These are phyloP conservation scores for Oryza meridionalis DNA, from an alignment of 176 grass and related monocot species.

Conservation along the genomic window DNA sequence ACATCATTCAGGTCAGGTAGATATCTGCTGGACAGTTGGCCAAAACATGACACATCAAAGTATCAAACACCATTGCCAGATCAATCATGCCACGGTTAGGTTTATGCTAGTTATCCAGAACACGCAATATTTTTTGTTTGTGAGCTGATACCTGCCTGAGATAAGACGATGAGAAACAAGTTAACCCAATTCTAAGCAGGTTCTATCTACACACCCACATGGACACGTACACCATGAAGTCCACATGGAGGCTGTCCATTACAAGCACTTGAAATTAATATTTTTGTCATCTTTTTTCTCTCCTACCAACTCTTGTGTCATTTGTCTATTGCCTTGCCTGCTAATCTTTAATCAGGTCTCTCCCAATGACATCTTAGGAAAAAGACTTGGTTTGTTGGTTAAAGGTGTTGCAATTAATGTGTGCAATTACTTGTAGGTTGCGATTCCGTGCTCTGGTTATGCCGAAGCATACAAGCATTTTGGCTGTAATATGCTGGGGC, in stretches of 20 bases:
- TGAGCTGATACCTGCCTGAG: background rate
- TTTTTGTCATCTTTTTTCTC: background rate
- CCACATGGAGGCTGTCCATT: background rate
- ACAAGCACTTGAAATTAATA: background rate
- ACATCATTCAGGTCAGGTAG: background rate
- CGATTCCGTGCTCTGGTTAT: constrained; percentile 15
- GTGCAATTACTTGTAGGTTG: background rate
- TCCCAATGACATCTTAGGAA: constrained; percentile 1
- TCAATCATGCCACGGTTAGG: background rate
- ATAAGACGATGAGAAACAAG: background rate
- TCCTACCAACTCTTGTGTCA: background rate
- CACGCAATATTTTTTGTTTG: background rate
- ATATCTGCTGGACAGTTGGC: background rate
- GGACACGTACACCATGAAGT: constrained; percentile 18
- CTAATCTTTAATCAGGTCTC: constrained; percentile 1
- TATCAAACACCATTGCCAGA: background rate
- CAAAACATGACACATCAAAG: background rate
- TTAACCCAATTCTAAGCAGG: background rate
- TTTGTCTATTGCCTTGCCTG: background rate
- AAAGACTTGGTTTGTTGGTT: background rate
- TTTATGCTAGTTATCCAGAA: background rate
- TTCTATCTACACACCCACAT: background rate
- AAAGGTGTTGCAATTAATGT: background rate
- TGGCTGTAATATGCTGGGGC: constrained; percentile 12
- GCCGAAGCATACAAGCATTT: constrained; percentile 2